Percentiles rank a stretch among this genome's conserved stretches.
These are phyloP conservation scores for Silene coronaria DNA, from an alignment of 179 eudicot species.

Conservation along the genomic window DNA sequence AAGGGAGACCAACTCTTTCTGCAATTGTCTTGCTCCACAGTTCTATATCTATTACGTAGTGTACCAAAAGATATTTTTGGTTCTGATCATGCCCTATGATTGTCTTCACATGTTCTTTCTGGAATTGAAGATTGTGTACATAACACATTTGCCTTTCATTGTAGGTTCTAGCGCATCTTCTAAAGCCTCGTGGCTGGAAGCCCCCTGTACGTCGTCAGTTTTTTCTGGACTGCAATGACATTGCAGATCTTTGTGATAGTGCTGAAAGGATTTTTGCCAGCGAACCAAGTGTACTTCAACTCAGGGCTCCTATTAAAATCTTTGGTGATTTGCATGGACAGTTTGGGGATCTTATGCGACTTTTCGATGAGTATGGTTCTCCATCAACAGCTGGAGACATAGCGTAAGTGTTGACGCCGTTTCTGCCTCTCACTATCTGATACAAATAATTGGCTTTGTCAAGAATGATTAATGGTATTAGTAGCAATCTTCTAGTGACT, in stretches of 20 bases:
- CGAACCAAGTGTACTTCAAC: slow-evolving; percentile 94
- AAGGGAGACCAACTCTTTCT: too few relatives aligned
- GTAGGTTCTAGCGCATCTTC: slow-evolving; percentile 91
- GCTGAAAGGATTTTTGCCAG: slow-evolving; percentile 87
- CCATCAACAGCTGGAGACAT: slow-evolving; percentile 99
- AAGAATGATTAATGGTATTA: slow-evolving; percentile 7
- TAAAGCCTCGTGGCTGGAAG: slow-evolving; percentile 99
- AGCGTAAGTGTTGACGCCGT: slow-evolving; percentile 54
- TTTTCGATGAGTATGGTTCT: slow-evolving; percentile 95
- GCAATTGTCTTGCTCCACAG: background rate
- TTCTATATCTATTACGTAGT: background rate
- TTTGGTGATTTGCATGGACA: slow-evolving; percentile 99
- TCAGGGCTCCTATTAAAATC: slow-evolving; percentile 96
- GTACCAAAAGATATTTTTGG: background rate
- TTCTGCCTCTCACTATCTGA: slow-evolving; percentile 4
- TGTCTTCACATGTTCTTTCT: background rate
- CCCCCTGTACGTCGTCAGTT: slow-evolving; percentile 96
- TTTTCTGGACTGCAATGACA: slow-evolving; percentile 97
- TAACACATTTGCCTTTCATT: slow-evolving; percentile 13
- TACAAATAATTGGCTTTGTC: background rate
- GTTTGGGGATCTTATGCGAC: slow-evolving; percentile 98
- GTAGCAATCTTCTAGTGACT: slow-evolving; percentile 1
- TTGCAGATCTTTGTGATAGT: slow-evolving; percentile 96
- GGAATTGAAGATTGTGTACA: background rate
- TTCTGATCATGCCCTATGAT: background rate